Evolutionary conservation across 2,329 filamentous ascomycete species (phyloP), one percentile per base, ranked within the genome.

Genomic region (Ophiocordyceps camponoti-leonardi): DNA sequence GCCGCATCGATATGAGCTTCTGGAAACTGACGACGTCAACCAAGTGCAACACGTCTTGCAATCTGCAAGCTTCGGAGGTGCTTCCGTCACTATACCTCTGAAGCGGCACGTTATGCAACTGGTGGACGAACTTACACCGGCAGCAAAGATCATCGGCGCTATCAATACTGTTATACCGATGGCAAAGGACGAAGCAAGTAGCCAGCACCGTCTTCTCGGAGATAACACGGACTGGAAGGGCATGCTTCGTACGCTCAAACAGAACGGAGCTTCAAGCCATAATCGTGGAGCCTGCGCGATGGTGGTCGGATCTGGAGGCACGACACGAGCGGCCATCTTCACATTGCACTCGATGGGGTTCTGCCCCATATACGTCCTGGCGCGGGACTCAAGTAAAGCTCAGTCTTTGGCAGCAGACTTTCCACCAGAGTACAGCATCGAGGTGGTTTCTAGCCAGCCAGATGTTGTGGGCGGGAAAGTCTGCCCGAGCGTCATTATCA

Each of bases 161-260:
- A 83, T 96, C 51, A 98, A 98, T 66, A 98, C 92, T 18, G 82
- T 98, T 55, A 77, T 94, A 26, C 80, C 83, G 0, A 58, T 75
- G 3, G 28, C 45, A 43, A 14, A 57, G 58, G 23, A 44, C 6
- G 58, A 64, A 8, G 56, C 53, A 8, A 66, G 61, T 3, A 67
- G 65, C 4, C 62, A 68, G 46, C 63, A 63, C 43, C 73, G 69
- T 4, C 75, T 96, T 3, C 61, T 84, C 16, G 92, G 92, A 41
- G 84, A 88, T 59, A 98, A 98, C 63, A 98, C 92, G 13, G 92
- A 98, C 66, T 98, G 87, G 83, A 75, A 79, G 56, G 92, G 92
- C 50, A 98, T 98, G 79, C 78, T 83, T 2, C 77, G 83, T 53
- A 81, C 85, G 4, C 73, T 98, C 19, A 77, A 74, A 47, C 75